These are phyloP conservation scores for Eucalyptus paniculata DNA, from an alignment of 345 rosid genomes.

Conservation along the genomic window DNA sequence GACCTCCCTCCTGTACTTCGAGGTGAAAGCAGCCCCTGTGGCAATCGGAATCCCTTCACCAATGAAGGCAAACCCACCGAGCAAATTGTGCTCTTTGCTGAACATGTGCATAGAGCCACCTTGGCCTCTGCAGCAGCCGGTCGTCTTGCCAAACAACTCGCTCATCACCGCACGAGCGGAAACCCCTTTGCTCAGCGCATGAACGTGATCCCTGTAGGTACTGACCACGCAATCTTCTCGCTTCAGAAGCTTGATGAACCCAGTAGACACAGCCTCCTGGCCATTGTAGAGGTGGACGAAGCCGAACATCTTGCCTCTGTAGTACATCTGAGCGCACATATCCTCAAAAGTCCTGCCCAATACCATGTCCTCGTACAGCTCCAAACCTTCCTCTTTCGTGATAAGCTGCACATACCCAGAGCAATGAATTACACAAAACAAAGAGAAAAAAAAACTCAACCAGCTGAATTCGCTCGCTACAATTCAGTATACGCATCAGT, in stretches of 20 bases:
- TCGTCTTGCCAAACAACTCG: slow-evolving; percentile 48
- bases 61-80: slow-evolving; percentile 52
- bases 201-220: slow-evolving; percentile 43
- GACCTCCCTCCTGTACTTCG: slow-evolving; percentile 35
- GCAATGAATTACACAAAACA: background rate
- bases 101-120: slow-evolving; percentile 64
- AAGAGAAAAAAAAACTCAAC: background rate
- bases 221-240: slow-evolving; percentile 31
- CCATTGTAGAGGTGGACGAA: slow-evolving; percentile 58
- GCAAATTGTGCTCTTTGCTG: slow-evolving; percentile 43
- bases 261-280: slow-evolving; percentile 51
- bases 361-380: slow-evolving; percentile 41
- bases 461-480: background rate
- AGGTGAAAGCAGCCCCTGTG: slow-evolving; percentile 44
- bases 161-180: slow-evolving; percentile 54
- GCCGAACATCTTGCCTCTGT: slow-evolving; percentile 54
- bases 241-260: slow-evolving; percentile 42
- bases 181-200: slow-evolving; percentile 46
- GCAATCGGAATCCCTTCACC: slow-evolving; percentile 60
- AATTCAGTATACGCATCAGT: background rate
- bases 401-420: slow-evolving; percentile 15
- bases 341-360: slow-evolving; percentile 47
- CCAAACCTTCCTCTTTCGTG: slow-evolving; percentile 43
- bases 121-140: slow-evolving; percentile 50
- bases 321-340: slow-evolving; percentile 63